Evolutionary conservation across 2,329 filamentous ascomycete species (phyloP).

Genomic region (Cercospora sojina): DNA sequence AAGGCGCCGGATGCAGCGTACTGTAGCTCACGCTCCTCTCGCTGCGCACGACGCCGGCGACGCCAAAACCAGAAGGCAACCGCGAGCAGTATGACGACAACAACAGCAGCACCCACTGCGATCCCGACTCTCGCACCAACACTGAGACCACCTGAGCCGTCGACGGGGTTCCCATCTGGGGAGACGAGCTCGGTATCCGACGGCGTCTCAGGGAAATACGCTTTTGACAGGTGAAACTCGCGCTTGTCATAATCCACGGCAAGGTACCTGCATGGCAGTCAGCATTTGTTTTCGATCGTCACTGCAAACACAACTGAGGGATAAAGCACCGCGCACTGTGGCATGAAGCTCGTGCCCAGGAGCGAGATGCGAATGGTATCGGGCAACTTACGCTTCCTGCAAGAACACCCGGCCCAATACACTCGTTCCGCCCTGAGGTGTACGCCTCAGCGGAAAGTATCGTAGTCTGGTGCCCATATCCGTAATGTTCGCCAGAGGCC

Average conservation of each 20-base stretch:
- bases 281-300: neutral
- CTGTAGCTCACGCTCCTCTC: conserved; percentile 5
- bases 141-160: conserved; percentile 2
- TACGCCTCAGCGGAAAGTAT: conserved; percentile 33
- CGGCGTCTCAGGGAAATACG: neutral
- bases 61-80: conserved; percentile 16
- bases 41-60: neutral
- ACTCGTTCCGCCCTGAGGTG: conserved; percentile 18
- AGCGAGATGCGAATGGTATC: neutral
- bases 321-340: too few relatives aligned
- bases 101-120: conserved; percentile 12
- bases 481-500: conserved; percentile 13
- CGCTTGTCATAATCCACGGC: conserved; percentile 17
- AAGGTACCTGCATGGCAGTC: conserved; percentile 8
- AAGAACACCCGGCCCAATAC: conserved; percentile 34
- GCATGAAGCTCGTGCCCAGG: neutral
- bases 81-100: conserved; percentile 6
- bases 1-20: neutral
- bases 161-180: neutral
- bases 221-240: conserved; percentile 15
- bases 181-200: neutral
- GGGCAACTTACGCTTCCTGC: conserved; percentile 33
- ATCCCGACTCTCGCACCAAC: conserved; percentile 23
- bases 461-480: conserved; percentile 42
- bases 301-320: too few relatives aligned